Percentiles rank a stretch among this genome's conserved stretches.
Evolutionary conservation across 129 eudicot species (phyloP).

Genomic region (Tagetes patula): DNA sequence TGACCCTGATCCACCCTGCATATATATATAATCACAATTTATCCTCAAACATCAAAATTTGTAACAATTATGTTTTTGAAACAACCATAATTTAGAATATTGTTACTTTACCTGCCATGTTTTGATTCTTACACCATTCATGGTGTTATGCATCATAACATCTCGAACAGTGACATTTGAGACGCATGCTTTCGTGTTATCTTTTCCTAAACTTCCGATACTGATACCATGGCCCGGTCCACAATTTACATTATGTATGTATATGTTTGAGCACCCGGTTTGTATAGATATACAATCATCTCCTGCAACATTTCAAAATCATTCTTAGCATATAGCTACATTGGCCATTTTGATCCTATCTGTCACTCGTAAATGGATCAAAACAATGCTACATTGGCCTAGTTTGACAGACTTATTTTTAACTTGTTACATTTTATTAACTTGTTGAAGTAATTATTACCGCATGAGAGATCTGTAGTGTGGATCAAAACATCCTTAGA

Average conservation of each 20-base stretch:
- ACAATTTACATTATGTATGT: conserved; percentile 74
- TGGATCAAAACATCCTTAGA: conserved; percentile 82
- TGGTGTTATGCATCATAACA: conserved; percentile 63
- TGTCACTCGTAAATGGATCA: not conserved
- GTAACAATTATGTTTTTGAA: not conserved
- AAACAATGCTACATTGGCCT: too few species aligned
- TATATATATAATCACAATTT: not conserved
- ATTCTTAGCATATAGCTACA: not conserved
- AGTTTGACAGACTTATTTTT: not conserved
- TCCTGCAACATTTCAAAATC: conserved; percentile 45
- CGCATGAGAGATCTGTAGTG: conserved; percentile 71
- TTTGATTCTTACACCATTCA: conserved; percentile 90
- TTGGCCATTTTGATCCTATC: not conserved
- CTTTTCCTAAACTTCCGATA: conserved; percentile 86
- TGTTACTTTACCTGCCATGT: conserved; percentile 84
- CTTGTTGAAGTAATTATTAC: conserved; percentile 47
- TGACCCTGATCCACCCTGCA: conserved; percentile 90
- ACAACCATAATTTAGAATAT: not conserved
- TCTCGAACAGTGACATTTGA: conserved; percentile 83
- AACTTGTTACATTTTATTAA: not conserved
- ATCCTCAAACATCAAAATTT: not conserved
- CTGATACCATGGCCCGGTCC: conserved; percentile 99
- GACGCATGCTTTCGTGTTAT: conserved; percentile 85
- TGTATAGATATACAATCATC: conserved; percentile 95
- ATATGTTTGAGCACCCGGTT: conserved; percentile 83